Evolutionary conservation across 306 rosid species (phyloP).

Genomic region (Sesbania bispinosa): DNA sequence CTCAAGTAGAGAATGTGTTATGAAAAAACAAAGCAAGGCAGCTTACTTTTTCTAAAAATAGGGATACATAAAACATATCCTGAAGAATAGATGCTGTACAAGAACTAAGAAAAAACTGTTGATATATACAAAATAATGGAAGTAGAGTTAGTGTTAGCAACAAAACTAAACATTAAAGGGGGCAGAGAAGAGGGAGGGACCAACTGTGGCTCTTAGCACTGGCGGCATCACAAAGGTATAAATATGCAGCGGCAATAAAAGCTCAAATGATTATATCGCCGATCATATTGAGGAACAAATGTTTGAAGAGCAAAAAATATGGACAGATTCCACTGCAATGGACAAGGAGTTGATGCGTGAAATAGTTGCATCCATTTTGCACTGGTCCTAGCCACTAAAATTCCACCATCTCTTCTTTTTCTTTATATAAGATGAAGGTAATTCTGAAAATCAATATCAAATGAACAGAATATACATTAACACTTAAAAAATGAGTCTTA

Average conservation of each 20-base stretch:
- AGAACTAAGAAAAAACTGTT: neutral
- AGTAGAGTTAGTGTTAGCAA: too few relatives aligned
- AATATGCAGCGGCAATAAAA: too few relatives aligned
- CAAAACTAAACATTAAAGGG: too few relatives aligned
- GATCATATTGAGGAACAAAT: too few relatives aligned
- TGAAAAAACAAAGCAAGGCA: neutral
- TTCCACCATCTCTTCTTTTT: constrained; percentile 91
- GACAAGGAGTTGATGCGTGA: neutral
- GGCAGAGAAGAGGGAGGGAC: too few relatives aligned
- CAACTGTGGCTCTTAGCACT: too few relatives aligned
- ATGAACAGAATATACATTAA: constrained; percentile 8
- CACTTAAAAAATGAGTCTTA: neutral
- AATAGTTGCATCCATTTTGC: constrained; percentile 8
- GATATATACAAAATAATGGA: too few relatives aligned
- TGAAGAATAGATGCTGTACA: constrained; percentile 36
- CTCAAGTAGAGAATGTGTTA: neutral
- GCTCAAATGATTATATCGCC: too few relatives aligned
- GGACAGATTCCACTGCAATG: too few relatives aligned
- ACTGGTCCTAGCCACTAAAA: constrained; percentile 29
- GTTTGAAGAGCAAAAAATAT: too few relatives aligned
- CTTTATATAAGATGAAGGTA: constrained; percentile 41
- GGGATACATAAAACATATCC: neutral
- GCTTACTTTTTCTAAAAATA: neutral
- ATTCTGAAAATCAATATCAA: constrained; percentile 36
- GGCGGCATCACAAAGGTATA: too few relatives aligned